Percentiles rank a stretch among this genome's conserved stretches.
Evolutionary conservation across 179 eudicot species (phyloP).

Genomic region (Nepenthes alata): DNA sequence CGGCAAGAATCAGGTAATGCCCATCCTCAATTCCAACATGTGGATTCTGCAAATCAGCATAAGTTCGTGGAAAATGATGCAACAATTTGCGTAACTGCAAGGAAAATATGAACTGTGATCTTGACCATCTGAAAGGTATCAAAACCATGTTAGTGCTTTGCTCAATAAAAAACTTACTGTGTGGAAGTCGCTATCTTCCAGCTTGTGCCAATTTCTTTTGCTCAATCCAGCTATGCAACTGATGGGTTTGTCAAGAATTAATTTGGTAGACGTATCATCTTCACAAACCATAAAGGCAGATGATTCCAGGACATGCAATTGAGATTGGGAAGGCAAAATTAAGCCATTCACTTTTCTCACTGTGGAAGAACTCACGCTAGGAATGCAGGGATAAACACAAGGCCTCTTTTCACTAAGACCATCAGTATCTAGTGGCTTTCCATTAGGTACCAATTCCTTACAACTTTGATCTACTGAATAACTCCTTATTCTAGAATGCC

Average conservation of each 20-base stretch:
- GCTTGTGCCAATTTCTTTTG: conserved; percentile 45
- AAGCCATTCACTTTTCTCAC: conserved; percentile 22
- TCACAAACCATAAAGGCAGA: conserved; percentile 15
- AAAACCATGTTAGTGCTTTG: not conserved
- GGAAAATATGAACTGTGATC: conserved; percentile 14
- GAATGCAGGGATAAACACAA: conserved; percentile 12
- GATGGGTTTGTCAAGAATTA: conserved; percentile 55
- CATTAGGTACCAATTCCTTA: conserved; percentile 35
- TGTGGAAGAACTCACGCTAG: conserved; percentile 14
- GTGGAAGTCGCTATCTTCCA: conserved; percentile 63
- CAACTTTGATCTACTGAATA: conserved; percentile 21
- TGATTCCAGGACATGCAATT: conserved; percentile 17
- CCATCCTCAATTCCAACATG: conserved; percentile 75
- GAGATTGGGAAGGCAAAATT: conserved; percentile 12
- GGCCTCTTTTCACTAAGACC: conserved; percentile 26
- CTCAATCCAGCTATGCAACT: conserved; percentile 51
- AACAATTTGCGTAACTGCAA: conserved; percentile 76
- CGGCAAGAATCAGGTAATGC: conserved; percentile 80
- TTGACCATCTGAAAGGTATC: not conserved
- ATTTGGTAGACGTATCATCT: conserved; percentile 20
- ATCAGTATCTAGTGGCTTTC: conserved; percentile 33
- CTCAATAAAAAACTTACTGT: conserved; percentile 42
- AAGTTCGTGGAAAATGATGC: conserved; percentile 94
- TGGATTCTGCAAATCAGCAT: conserved; percentile 88
- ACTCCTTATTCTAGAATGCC: conserved; percentile 22